A percentile compares a stretch with the other conserved stretches of the same genome.
Evolutionary conservation across 306 rosid genomes (phyloP).

Genomic region (Dryas octopetala): DNA sequence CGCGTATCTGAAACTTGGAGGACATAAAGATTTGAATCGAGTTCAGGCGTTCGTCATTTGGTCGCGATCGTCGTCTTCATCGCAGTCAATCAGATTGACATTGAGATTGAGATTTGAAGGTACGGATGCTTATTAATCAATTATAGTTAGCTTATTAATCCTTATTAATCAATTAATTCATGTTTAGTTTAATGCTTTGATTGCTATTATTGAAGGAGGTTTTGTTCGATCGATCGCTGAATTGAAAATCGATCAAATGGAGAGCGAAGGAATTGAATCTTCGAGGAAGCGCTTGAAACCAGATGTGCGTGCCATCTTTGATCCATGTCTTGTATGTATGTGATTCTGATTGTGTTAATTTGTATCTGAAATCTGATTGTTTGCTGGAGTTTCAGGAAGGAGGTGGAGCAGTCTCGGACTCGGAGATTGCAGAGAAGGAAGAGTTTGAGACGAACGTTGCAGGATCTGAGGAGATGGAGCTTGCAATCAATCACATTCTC

Average conservation of each 20-base stretch:
- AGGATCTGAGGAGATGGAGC: constrained; percentile 76
- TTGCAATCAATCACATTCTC: constrained; percentile 50
- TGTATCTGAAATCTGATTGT: neutral
- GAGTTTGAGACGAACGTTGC: constrained; percentile 35
- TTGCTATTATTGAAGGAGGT: neutral
- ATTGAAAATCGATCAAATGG: constrained; percentile 12
- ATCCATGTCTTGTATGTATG: neutral
- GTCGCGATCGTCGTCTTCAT: neutral
- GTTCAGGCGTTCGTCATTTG: too few species aligned
- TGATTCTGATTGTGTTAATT: neutral
- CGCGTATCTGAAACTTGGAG: neutral
- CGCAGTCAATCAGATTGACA: neutral
- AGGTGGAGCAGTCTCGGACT: constrained; percentile 44
- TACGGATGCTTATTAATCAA: neutral
- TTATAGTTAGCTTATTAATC: neutral
- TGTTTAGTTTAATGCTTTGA: neutral
- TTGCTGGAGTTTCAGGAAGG: constrained; percentile 16
- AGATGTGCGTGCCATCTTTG: neutral
- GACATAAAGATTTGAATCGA: neutral
- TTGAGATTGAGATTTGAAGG: constrained; percentile 1
- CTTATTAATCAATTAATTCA: neutral
- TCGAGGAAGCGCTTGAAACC: constrained; percentile 8
- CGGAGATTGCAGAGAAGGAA: constrained; percentile 41
- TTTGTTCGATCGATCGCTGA: neutral
- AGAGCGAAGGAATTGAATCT: neutral